Evolutionary conservation across 768 basidiomycete species (phyloP).

Genomic region (Termitomyces titanicus): DNA sequence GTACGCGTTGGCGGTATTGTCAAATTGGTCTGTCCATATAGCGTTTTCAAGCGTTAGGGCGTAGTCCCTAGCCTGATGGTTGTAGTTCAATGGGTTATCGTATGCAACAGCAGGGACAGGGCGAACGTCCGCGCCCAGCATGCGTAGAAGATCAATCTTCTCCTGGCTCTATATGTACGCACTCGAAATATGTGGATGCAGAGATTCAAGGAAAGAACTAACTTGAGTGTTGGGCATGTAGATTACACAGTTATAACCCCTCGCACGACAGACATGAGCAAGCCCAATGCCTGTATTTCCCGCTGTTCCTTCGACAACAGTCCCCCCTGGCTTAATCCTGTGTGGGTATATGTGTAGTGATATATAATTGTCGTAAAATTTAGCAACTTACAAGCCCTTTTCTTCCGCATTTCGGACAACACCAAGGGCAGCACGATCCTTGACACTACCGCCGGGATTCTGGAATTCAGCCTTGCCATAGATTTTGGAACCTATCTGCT

Average conservation of each 20-base stretch:
- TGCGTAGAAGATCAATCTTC: slow-evolving; percentile 94
- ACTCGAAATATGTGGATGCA: neutral
- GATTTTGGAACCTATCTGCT: slow-evolving; percentile 78
- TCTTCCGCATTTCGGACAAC: slow-evolving; percentile 85
- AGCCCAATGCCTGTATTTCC: slow-evolving; percentile 98
- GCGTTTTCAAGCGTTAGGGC: slow-evolving; percentile 74
- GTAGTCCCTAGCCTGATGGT: slow-evolving; percentile 92
- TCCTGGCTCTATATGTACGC: slow-evolving; percentile 75
- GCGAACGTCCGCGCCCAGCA: slow-evolving; percentile 96
- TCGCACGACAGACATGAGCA: slow-evolving; percentile 89
- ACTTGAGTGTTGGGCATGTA: slow-evolving; percentile 98
- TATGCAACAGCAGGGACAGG: slow-evolving; percentile 97
- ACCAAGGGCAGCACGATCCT: slow-evolving; percentile 94
- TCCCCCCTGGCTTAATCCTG: slow-evolving; percentile 89
- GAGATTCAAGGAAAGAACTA: slow-evolving; percentile 5
- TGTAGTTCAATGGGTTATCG: slow-evolving; percentile 94
- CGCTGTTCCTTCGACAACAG: slow-evolving; percentile 96
- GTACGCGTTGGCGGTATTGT: slow-evolving; percentile 88
- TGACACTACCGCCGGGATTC: slow-evolving; percentile 97
- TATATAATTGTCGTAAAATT: neutral
- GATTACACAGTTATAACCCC: slow-evolving; percentile 96
- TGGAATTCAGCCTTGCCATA: slow-evolving; percentile 98
- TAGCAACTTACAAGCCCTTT: slow-evolving; percentile 61
- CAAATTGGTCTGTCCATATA: slow-evolving; percentile 98
- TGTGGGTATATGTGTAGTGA: neutral